phyloP scores from a whole-genome alignment of 1,284 basidiomycete species.

The Apiotrichum brassicae region DNA sequence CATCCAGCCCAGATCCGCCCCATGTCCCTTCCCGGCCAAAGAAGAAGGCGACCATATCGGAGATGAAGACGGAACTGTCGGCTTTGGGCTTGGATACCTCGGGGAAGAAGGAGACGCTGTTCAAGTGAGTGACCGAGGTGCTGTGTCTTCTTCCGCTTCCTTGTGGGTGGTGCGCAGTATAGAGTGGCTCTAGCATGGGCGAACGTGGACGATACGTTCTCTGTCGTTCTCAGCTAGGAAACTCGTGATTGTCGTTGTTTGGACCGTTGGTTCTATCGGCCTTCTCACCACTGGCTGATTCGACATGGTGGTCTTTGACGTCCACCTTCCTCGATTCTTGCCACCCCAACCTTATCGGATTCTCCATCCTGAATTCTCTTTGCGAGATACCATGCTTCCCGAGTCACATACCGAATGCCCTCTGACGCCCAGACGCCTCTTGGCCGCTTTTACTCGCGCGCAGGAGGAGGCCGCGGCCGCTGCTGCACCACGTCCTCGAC shows the following conservation, averaged over 20 bases:
- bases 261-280: no score
- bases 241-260: no score
- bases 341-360: background rate
- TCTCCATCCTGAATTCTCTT: background rate
- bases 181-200: no score
- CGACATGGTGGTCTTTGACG: background rate
- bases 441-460: constrained; percentile 14
- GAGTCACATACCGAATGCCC: background rate
- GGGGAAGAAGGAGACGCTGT: constrained; percentile 46
- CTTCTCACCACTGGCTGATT: background rate
- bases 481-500: background rate
- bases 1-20: background rate
- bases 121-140: constrained; percentile 26
- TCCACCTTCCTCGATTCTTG: background rate
- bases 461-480: constrained; percentile 6
- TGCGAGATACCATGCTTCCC: no score
- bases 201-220: no score
- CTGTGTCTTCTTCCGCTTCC: background rate
- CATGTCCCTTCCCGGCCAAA: constrained; percentile 17
- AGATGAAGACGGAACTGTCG: constrained; percentile 28
- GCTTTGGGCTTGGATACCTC: constrained; percentile 33
- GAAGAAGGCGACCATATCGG: constrained; percentile 36
- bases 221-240: no score
- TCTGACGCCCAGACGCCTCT: constrained; percentile 18
- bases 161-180: no score